Base-by-base conservation (phyloP, 192 early-diverging fungal species). In the Anaeromyces robustus region DNA sequence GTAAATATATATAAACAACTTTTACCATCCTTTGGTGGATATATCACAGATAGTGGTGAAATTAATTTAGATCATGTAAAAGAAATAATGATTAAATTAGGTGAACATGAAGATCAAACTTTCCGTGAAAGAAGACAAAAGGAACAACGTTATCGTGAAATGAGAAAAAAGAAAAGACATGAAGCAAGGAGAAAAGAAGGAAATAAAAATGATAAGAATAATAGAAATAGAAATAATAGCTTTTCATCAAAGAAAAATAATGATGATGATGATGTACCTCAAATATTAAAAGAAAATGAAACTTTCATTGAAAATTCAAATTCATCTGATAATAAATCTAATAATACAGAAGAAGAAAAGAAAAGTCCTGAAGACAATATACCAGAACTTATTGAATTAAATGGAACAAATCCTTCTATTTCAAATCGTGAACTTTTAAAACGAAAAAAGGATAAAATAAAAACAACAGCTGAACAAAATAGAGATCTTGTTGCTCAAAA, bases 21-120 rank as follows among this genome's bases (percentile, higher is more conserved):
- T 29, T 34, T 81, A 39, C 80, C 80, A 17, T 26, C 30, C 1
- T 31, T 81, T 77, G 80, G 80, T 6, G 34, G 80, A 29, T 81
- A 81, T 34, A 77, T 81, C 18, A 81, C 80, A 16, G 80, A 81
- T 81, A 90, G 88, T 68, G 97, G 97, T n/a, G 86, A 87, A 77
- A 89, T 94, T 1, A 87, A 98, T 80, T 81, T 97, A 77, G 89
- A 91, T 77, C 85, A 91, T 9, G 89, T 92, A 0, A 93, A 98
- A 85, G 84, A 91, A n/a, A 86, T 99, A 26, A 87, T 98, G 83
- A 88, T 91, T 22, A 89, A 93, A 78, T 86, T 99, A 39, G 96
- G 92, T n/a, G 92, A 91, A 79, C 87, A 93, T 80, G 97, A 99
- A 83, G 90, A 92, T 77, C 84, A 91, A 59, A 90, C 92, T 13